Percentiles rank a stretch among this genome's conserved stretches.
These are phyloP conservation scores for Hypomontagnella monticulosa DNA, from an alignment of 495 filamentous ascomycete species.

Conservation along the genomic window DNA sequence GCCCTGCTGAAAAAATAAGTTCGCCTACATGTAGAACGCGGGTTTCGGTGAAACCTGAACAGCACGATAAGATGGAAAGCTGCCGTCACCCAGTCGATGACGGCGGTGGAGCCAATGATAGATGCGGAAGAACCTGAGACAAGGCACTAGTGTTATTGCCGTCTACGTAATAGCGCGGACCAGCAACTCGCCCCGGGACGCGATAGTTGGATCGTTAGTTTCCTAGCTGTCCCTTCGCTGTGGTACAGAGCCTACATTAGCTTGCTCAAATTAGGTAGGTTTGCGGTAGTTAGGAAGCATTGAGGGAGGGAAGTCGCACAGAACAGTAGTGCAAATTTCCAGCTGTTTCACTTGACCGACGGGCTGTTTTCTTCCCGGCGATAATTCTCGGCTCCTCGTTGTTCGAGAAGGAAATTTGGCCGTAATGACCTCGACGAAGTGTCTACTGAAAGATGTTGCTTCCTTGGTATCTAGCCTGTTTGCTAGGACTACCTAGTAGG, in stretches of 20 bases:
- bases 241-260: slow-evolving; percentile 9
- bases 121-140: slow-evolving; percentile 5
- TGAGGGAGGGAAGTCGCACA: slow-evolving; percentile 22
- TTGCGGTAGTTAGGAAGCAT: slow-evolving; percentile 8
- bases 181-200: neutral
- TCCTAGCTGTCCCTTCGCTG: slow-evolving; percentile 4
- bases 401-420: slow-evolving; percentile 3
- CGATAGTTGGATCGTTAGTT: neutral
- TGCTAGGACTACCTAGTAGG: neutral
- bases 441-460: neutral
- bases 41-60: slow-evolving; percentile 33
- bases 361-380: slow-evolving; percentile 24
- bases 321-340: slow-evolving; percentile 35
- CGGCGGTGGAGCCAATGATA: slow-evolving; percentile 28
- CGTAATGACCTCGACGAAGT: neutral
- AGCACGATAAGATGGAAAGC: slow-evolving; percentile 1
- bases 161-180: slow-evolving; percentile 32
- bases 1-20: slow-evolving; percentile 3
- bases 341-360: slow-evolving; percentile 40
- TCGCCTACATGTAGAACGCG: slow-evolving; percentile 12
- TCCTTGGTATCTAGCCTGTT: neutral
- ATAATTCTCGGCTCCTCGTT: slow-evolving; percentile 7
- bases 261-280: slow-evolving; percentile 1
- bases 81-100: slow-evolving; percentile 18
- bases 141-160: slow-evolving; percentile 17